phyloP scores from a whole-genome alignment of 2,329 filamentous ascomycete species.

The Fusarium acutatum region DNA sequence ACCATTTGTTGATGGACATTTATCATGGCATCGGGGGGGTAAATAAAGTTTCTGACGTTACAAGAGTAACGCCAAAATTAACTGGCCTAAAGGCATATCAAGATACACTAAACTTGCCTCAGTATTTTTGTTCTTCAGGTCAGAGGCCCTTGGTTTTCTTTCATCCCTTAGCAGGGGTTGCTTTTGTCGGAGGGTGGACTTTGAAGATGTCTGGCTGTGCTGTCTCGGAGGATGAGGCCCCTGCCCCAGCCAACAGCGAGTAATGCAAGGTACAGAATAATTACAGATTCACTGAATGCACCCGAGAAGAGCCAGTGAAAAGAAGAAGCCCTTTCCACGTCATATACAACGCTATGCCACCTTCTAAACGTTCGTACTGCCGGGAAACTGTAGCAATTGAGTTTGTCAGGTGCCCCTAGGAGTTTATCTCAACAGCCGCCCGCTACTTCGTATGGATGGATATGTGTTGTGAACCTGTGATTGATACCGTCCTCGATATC shows the following conservation, averaged over 20 bases:
- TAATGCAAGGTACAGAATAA: slow-evolving; percentile 35
- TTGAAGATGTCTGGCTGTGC: slow-evolving; percentile 24
- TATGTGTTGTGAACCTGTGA: background rate
- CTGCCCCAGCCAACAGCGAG: slow-evolving; percentile 17
- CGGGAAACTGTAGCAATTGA: background rate
- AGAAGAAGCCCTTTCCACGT: background rate
- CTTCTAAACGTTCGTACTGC: background rate
- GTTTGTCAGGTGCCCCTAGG: background rate
- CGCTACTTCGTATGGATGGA: background rate
- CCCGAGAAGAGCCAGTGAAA: background rate
- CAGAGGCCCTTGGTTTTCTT: background rate
- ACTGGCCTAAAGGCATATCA: too few relatives aligned
- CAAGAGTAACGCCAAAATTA: background rate
- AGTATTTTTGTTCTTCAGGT: background rate
- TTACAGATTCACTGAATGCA: slow-evolving; percentile 2
- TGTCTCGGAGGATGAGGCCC: slow-evolving; percentile 14
- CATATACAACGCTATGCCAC: background rate
- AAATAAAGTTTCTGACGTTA: background rate
- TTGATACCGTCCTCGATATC: background rate
- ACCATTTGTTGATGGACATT: slow-evolving; percentile 4
- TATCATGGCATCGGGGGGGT: background rate
- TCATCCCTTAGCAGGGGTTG: background rate
- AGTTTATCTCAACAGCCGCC: background rate
- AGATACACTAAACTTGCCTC: background rate
- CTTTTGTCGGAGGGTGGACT: slow-evolving; percentile 14